Evolutionary conservation across 2,329 filamentous ascomycete species (phyloP), one percentile per base, ranked within the genome.

Genomic region (Fusarium sacchari): DNA sequence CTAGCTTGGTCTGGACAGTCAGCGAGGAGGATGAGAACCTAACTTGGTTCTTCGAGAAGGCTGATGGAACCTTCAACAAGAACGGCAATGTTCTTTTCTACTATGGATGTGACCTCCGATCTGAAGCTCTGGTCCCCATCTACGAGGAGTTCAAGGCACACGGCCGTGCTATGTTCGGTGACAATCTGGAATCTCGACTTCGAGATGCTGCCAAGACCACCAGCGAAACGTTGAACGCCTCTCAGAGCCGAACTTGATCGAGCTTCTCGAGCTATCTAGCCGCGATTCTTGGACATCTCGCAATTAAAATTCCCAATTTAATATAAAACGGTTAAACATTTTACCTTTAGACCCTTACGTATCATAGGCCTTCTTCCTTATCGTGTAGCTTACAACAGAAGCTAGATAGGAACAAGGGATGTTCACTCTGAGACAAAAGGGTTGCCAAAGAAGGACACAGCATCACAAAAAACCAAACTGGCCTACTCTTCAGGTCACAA

Each of bases 1-100:
- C 95, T 62, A 94, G 93, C 84, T 88, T 98, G 74, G 93, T 94
- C 73, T 99, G 95, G 96, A 97, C 95, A n/a, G 96, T 98, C 69
- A 96, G 94, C 85, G 93, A 95, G 79, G 93, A 97, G 76, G 95
- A 98, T 78, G 96, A 98, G 88, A 98, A 98, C 82, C 87, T 98
- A 78, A 95, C 94, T 17, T 98, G 96, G 96, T 98, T 98, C 87
- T 97, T 97, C 76, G 95, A 97, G 83, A 97, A 97, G 88, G 93
- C 96, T 15, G 95, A 98, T 77, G 96, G 96, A 64, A 97, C 94
- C 83, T 89, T 98, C 78, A 94, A 93, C 71, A 91, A 92, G 63
- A 91, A 94, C 76, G 94, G 94, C 66, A 94, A 95, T 79, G 94
- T 98, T 43, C 91, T 98, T 79, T 98, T 98, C 87, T 98, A 96